Base-by-base conservation (phyloP, 2,329 filamentous ascomycete species). In the Coleophoma cylindrospora region DNA sequence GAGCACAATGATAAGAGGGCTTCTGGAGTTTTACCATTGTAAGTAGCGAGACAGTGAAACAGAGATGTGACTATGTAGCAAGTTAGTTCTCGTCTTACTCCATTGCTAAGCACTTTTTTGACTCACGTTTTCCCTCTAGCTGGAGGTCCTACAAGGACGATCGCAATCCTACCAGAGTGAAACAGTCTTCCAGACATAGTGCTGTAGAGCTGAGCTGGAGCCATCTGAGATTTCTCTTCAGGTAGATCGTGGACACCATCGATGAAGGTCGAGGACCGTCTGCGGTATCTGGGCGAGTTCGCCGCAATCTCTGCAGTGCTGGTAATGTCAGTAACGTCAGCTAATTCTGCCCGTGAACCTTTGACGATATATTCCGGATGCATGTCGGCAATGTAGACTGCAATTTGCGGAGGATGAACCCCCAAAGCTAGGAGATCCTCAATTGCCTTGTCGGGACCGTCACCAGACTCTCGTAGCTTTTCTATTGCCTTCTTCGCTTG, bases 181-280 rank as follows among this genome's bases (percentile, higher is more conserved):
- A 99, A 99, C 32, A 99, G 83, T 40, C 94, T 84, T 45, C 94
- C 94, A 44, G 92, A 97, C 79, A 97, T 95, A 48, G 94, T 99
- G 68, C 91, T 96, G 74, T 99, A 99, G 43, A 99, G 79, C 73
- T 99, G 94, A 59, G 94, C 94, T 32, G 94, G 94, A 5, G 94
- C 94, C 80, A 95, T 82, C 60, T 92, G 81, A 51, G 58, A 58
- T 43, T 60, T 75, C 62, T 90, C 90, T 65, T 91, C 87, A 9
- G 89, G 83, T 48, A 95, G 78, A 74, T 97, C 92, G 71, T 97
- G 92, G 62, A 97, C 96, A 57, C 89, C 92, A 76, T 97, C 94
- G 62, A 96, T 91, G 68, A 95, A 96, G 36, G 91, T 96, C 59
- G 91, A 96, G 61, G 92, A 96, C 71, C 90, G 89, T 62, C 94